Percentiles rank a stretch among this genome's conserved stretches.
Evolutionary conservation across 345 rosid genomes (phyloP).

Genomic region (Erysimum cheiranthoides): DNA sequence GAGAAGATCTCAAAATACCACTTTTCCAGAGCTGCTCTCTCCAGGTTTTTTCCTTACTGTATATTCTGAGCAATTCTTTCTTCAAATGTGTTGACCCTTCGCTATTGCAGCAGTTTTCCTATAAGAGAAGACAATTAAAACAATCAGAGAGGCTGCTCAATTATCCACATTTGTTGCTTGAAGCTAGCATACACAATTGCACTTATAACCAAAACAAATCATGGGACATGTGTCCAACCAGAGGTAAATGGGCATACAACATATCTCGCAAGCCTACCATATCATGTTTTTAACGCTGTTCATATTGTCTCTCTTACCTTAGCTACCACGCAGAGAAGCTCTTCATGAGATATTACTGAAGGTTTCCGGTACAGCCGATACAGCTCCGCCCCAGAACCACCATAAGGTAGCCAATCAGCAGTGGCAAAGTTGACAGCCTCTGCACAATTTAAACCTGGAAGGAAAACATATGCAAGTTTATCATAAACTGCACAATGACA

Average conservation of each 20-base stretch:
- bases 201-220: not conserved
- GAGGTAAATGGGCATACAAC: not conserved
- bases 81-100: conserved; percentile 67
- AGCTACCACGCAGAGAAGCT: conserved; percentile 95
- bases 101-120: conserved; percentile 57
- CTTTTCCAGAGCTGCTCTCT: conserved; percentile 87
- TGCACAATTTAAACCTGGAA: conserved; percentile 92
- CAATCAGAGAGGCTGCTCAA: conserved; percentile 12
- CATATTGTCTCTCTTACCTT: conserved; percentile 53
- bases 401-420: conserved; percentile 98
- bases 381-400: conserved; percentile 79
- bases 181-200: conserved; percentile 16
- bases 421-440: conserved; percentile 99
- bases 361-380: conserved; percentile 84
- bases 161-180: conserved; percentile 18
- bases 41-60: conserved; percentile 69
- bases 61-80: conserved; percentile 76
- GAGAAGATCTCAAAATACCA: conserved; percentile 81
- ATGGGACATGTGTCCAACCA: not conserved
- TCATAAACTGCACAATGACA: conserved; percentile 16
- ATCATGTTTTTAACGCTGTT: not conserved
- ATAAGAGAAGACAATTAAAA: conserved; percentile 20
- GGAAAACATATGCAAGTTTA: conserved; percentile 28
- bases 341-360: conserved; percentile 93
- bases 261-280: not conserved